Evolutionary conservation across 345 rosid species (phyloP).

Genomic region (Microthlaspi erraticum): DNA sequence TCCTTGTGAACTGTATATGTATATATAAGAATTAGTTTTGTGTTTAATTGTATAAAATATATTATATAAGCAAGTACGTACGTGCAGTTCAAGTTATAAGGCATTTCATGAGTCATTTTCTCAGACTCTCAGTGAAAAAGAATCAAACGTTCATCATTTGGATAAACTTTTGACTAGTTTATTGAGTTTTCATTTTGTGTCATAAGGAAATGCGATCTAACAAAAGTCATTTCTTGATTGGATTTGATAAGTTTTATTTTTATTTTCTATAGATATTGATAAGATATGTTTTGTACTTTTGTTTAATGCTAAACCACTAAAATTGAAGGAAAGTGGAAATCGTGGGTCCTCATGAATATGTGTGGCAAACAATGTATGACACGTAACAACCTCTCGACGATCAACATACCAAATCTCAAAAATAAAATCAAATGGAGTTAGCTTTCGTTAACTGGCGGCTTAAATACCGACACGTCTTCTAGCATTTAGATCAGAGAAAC

Average conservation of each 20-base stretch:
- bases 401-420: slow-evolving; percentile 11
- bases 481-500: background rate
- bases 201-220: slow-evolving; percentile 7
- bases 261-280: slow-evolving; percentile 9
- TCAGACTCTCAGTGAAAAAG: background rate
- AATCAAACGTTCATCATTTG: slow-evolving; percentile 5
- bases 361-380: slow-evolving; percentile 12
- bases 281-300: slow-evolving; percentile 24
- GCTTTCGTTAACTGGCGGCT: slow-evolving; percentile 17
- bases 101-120: slow-evolving; percentile 30
- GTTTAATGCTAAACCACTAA: slow-evolving; percentile 31
- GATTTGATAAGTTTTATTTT: background rate
- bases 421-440: background rate
- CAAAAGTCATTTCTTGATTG: slow-evolving; percentile 16
- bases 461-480: slow-evolving; percentile 18
- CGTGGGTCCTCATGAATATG: slow-evolving; percentile 35
- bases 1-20: too few relatives aligned
- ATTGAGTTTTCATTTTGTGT: background rate
- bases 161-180: slow-evolving; percentile 14
- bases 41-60: too few relatives aligned
- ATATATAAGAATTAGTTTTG: background rate
- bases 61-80: too few relatives aligned
- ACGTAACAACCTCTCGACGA: slow-evolving; percentile 15
- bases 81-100: background rate
- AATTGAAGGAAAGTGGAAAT: slow-evolving; percentile 27